These are phyloP conservation scores for Fusarium avenaceum DNA, from an alignment of 2,329 filamentous ascomycete species.

Conservation along the genomic window DNA sequence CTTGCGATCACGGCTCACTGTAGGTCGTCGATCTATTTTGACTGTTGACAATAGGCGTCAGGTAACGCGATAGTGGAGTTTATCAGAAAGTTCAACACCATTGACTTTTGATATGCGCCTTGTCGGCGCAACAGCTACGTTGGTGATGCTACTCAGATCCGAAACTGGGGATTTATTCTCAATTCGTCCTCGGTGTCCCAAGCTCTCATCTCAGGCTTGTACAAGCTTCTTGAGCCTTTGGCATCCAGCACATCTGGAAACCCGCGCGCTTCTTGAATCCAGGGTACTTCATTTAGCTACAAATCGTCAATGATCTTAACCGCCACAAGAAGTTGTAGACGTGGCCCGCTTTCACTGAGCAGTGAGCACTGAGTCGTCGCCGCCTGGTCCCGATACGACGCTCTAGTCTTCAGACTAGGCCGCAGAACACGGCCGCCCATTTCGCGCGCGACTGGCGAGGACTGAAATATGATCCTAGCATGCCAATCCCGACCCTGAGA, in stretches of 20 bases:
- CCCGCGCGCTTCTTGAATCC: slow-evolving; percentile 33
- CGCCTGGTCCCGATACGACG: slow-evolving; percentile 42
- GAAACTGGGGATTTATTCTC: neutral
- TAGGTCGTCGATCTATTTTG: slow-evolving; percentile 7
- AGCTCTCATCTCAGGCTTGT: slow-evolving; percentile 7
- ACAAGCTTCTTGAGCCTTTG: slow-evolving; percentile 19
- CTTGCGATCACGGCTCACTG: neutral
- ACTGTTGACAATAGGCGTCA: neutral
- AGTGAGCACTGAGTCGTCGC: slow-evolving; percentile 51
- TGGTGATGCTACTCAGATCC: slow-evolving; percentile 28
- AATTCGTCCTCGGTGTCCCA: neutral
- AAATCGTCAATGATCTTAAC: slow-evolving; percentile 43
- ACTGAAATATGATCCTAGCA: slow-evolving; percentile 34
- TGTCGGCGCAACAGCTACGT: neutral
- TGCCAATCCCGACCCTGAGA: slow-evolving; percentile 36
- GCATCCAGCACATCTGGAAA: slow-evolving; percentile 26
- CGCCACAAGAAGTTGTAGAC: slow-evolving; percentile 50
- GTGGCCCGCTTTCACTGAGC: slow-evolving; percentile 51
- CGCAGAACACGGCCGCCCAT: slow-evolving; percentile 44
- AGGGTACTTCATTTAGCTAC: slow-evolving; percentile 16
- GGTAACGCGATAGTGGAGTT: slow-evolving; percentile 12
- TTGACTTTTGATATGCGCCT: neutral
- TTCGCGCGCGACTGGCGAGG: slow-evolving; percentile 45
- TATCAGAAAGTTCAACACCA: slow-evolving; percentile 15
- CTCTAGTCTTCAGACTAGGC: slow-evolving; percentile 42